Evolutionary conservation across 2,329 filamentous ascomycete genomes (phyloP).

Genomic region (Colletotrichum acutatum): DNA sequence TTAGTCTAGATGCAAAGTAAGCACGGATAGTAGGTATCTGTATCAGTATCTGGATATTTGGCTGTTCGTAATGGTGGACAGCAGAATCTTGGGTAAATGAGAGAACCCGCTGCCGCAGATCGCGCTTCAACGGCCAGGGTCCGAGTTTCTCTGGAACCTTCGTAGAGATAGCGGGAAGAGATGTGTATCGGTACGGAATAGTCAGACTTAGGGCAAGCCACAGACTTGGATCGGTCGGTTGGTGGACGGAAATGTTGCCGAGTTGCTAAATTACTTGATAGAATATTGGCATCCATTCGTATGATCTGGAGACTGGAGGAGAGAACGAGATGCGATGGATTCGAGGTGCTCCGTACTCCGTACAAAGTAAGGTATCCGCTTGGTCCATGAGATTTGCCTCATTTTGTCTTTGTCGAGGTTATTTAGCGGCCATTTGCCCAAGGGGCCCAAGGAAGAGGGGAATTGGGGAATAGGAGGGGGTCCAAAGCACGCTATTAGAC

Average conservation of each 20-base stretch:
- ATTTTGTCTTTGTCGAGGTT: constrained; percentile 27
- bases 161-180: background rate
- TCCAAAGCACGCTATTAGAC: constrained; percentile 26
- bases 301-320: background rate
- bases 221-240: background rate
- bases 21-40: background rate
- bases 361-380: constrained; percentile 10
- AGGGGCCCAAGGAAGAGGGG: constrained; percentile 8
- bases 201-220: background rate
- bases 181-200: background rate
- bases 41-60: background rate
- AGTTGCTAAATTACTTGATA: background rate
- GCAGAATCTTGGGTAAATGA: constrained; percentile 19
- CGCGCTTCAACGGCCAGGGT: background rate
- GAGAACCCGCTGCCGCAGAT: background rate
- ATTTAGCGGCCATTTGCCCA: constrained; percentile 23
- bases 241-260: background rate
- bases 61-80: constrained; percentile 12
- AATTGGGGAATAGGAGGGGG: constrained; percentile 18
- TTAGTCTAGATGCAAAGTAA: background rate
- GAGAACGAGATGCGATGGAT: background rate
- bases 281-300: background rate
- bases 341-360: background rate
- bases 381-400: constrained; percentile 30
- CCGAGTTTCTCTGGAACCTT: background rate